Base-by-base conservation (phyloP, 2,329 filamentous ascomycete genomes). In the Botryotinia globosa region DNA sequence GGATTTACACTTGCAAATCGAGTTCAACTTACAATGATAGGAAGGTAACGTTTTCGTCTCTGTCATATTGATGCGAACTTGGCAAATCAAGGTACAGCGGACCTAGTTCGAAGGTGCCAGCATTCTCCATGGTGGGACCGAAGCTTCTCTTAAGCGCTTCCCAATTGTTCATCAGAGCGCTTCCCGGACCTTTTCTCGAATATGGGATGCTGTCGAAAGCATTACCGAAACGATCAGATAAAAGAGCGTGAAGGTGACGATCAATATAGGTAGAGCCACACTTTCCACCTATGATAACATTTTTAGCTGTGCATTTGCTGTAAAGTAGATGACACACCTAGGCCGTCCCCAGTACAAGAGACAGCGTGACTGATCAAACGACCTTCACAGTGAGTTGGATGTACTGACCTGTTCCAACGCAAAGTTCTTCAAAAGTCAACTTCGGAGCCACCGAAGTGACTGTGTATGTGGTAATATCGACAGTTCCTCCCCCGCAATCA, bases 371-470 rank as follows among this genome's bases (percentile, higher is more conserved):
- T 6, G 45, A 20, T 12, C 66, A 73, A 61, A 72, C 3, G 20
- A n/a, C 34, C 4, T 16, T 59, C 76, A 71, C 2, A 39, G 1
- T 69, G 69, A 20, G 74, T 76, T 6, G 3, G 58, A 76, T 42
- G 74, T 77, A 39, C 72, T 79, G 1, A 73, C 78, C 14, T 76
- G 74, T 70, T n/a, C 63, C 63, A 37, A 37, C 16, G 32, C 45
- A 54, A 39, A 66, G 63, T 8, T 66, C 63, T 29, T 51, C 8
- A n/a, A 77, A 79, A 25, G 77, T 74, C 67, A 77, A 74, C 29
- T 76, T 76, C n/a, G 75, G 76, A 5, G 75, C 76, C n/a, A 72
- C 76, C 32, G 77, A 78, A 48, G 75, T 79, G 20, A 79, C 76
- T 10, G 76, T 76, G 6, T 78, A 56, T 66, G 63, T 32, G 48